Evolutionary conservation across 1,284 basidiomycete genomes (phyloP), one percentile per base, ranked within the genome.

Genomic region (Fereydounia khargensis): DNA sequence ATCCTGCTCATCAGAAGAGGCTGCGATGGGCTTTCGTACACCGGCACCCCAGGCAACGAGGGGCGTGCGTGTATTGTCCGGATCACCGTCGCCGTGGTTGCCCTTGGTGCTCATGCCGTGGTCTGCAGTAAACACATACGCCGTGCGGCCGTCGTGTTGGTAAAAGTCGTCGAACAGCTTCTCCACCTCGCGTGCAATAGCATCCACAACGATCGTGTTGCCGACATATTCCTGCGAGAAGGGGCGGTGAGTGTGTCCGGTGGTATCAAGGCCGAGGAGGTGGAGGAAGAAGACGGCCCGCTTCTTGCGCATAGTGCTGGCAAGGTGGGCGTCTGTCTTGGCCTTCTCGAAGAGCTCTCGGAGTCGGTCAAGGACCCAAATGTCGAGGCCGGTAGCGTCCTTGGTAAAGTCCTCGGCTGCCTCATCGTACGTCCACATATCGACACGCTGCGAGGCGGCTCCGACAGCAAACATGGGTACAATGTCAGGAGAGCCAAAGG

Each of bases 31-130:
- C 10, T 20, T 27, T 4, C 61, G 52, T 3, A 74, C 47, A 5
- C 89, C 89, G 28, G 83, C 80, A 0, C 89, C 89, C 89, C 89
- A 91, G 1, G 82, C 84, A n/a, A 91, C 80, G 14, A 91, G 79
- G 14, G 89, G 89, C 0, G 89, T 91, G 18, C 87, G 83, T 5
- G 89, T 91, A 62, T 87, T 90, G 73, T 91, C 88, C 0, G 88
- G 89, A 62, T 91, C 85, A 22, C 89, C 89, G 65, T 92, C 89
- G 3, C 89, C 89, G 55, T 92, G 89, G 67, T 91, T 92, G 20
- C 89, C 89, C 46, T 90, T 87, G 33, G 81, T 82, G 7, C 86
- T 88, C 89, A 92, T 92, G 5, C 89, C 89, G 70, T 92, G 89
- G 72, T 92, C 89, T 0, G 90, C 87, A 3, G 88, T 91, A 71